Base-by-base conservation (phyloP, 1,139 yeast genomes). In the Taphrina betulina region DNA sequence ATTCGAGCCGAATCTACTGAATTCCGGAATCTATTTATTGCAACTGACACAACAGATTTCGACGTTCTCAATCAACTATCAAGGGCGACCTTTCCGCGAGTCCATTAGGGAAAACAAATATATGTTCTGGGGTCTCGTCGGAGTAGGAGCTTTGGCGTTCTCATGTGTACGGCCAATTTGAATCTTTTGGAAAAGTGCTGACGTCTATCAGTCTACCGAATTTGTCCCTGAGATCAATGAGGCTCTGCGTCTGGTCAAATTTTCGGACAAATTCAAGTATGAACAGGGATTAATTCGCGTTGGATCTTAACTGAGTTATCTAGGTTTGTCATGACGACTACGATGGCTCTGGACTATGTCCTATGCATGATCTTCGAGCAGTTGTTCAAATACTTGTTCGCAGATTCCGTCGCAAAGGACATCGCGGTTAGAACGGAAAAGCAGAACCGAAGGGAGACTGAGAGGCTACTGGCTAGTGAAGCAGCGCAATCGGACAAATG, bases 21-120 rank as follows among this genome's bases (percentile, higher is more conserved):
- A 94, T 73, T 92, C 98, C 29, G 97, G 96, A 65, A 90, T 92
- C 77, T 94, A 90, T 72, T 78, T 92, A 68, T 78, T 92, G 60
- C 97, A 90, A 72, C 78, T 92, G 65, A 95, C 95, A 19, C 97
- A 92, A 74, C 96, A 92, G 72, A 95, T 94, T 46, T 87, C 96
- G 10, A 92, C 99, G 0, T 92, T 92, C 75, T 96, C 96, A 14
- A 96, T 94, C 60, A 92, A 92, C 73, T 92, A 92, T 71, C 96
- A 88, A 74, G 99, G 99, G 51, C 82, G 85, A 64, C 99, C 99
- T 55, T 94, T 94, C 75, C 84, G 95, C 69, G 96, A 94, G 73
- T 82, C 89, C 60, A 85, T 92, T 65, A 77, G 77, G 58, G 95
- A 84, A 71, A 92, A 92, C 74, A 87, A 83, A 73, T 97, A 97